Evolutionary conservation across 1,284 basidiomycete genomes (phyloP).

Genomic region (Naganishia sp.): DNA sequence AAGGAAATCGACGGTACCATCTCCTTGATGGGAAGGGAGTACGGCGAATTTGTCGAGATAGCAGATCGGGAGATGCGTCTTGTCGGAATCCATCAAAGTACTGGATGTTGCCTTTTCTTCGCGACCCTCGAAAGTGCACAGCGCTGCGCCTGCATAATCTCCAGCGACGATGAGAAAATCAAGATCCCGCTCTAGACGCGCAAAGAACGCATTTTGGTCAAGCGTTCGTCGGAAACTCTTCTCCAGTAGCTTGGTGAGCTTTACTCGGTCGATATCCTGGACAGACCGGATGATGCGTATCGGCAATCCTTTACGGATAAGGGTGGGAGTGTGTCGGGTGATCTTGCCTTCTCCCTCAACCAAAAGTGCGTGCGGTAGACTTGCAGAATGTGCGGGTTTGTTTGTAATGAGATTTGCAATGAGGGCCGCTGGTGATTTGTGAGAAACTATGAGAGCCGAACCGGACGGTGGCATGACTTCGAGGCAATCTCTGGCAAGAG

Average conservation of each 20-base stretch:
- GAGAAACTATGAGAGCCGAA: conserved; percentile 93
- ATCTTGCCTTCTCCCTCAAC: conserved; percentile 75
- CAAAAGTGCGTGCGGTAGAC: conserved; percentile 87
- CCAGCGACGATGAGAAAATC: conserved; percentile 95
- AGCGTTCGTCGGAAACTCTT: conserved; percentile 78
- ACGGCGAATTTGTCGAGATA: conserved; percentile 99
- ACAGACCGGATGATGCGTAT: conserved; percentile 73
- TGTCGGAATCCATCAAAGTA: conserved; percentile 5
- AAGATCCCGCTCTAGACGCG: conserved; percentile 70
- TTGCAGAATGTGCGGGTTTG: conserved; percentile 93
- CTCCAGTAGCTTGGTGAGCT: conserved; percentile 80
- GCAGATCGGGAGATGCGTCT: conserved; percentile 51
- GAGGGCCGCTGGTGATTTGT: conserved; percentile 90
- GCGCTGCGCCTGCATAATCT: conserved; percentile 92
- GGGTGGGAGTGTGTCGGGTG: conserved; percentile 86
- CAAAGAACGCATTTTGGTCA: conserved; percentile 74
- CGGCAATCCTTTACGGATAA: conserved; percentile 83
- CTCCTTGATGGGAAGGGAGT: conserved; percentile 88
- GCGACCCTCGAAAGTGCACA: conserved; percentile 80
- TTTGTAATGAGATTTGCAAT: conserved; percentile 98
- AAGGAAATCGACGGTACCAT: conserved; percentile 97
- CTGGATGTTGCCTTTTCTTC: conserved; percentile 17
- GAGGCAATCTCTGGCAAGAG: conserved; percentile 84
- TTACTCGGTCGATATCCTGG: conserved; percentile 68
- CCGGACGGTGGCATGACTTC: conserved; percentile 89